Evolutionary conservation across 768 basidiomycete genomes (phyloP).

Genomic region (Mycena vitilis): DNA sequence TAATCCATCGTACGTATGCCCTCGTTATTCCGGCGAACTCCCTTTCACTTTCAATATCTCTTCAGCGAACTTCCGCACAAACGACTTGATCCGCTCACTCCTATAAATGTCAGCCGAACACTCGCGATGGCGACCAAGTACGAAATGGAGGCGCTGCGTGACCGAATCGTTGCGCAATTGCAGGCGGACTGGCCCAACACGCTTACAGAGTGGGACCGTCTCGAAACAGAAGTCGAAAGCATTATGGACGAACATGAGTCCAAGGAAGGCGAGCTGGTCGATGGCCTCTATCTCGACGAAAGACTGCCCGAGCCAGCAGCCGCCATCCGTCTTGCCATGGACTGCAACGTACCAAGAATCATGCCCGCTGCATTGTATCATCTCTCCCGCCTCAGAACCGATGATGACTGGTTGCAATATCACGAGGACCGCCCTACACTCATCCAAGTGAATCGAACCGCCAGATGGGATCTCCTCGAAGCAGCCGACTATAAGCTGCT

Average conservation of each 20-base stretch:
- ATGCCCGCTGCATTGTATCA: slow-evolving; percentile 47
- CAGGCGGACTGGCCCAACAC: slow-evolving; percentile 49
- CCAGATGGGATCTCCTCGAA: slow-evolving; percentile 40
- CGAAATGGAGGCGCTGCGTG: slow-evolving; percentile 46
- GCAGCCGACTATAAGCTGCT: slow-evolving; percentile 36
- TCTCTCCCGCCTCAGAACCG: slow-evolving; percentile 37
- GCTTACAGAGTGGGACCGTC: slow-evolving; percentile 40
- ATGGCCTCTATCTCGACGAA: slow-evolving; percentile 26
- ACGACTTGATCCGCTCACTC: slow-evolving; percentile 43
- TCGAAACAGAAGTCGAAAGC: slow-evolving; percentile 24
- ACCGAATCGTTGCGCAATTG: slow-evolving; percentile 45
- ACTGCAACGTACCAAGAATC: slow-evolving; percentile 39
- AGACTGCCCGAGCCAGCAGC: slow-evolving; percentile 39
- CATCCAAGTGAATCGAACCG: slow-evolving; percentile 30
- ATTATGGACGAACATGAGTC: slow-evolving; percentile 8
- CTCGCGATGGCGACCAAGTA: slow-evolving; percentile 51
- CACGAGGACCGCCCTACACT: background rate
- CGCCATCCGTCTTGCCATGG: slow-evolving; percentile 42
- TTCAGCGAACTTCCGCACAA: slow-evolving; percentile 32
- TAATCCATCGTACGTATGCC: slow-evolving; percentile 24
- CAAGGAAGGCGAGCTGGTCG: slow-evolving; percentile 7
- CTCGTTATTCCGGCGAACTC: slow-evolving; percentile 6
- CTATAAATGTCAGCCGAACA: slow-evolving; percentile 44
- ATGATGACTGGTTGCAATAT: slow-evolving; percentile 22
- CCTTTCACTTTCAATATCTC: background rate